Evolutionary conservation across 345 rosid species (phyloP).

Genomic region (Sapria himalayana): DNA sequence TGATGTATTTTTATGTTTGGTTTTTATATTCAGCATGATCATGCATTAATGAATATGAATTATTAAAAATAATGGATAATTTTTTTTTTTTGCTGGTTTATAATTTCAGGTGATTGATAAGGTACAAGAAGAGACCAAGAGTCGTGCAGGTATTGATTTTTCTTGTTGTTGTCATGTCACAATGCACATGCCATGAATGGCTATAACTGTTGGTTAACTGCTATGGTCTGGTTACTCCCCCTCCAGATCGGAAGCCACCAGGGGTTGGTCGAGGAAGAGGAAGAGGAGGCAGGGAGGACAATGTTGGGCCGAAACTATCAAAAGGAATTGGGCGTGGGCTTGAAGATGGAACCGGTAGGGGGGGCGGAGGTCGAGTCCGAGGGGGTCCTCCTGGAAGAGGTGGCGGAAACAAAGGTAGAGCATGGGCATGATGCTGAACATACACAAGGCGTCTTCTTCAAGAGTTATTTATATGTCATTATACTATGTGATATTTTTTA

Average conservation of each 20-base stretch:
- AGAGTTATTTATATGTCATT: too few relatives aligned
- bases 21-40: too few relatives aligned
- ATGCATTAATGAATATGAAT: too few relatives aligned
- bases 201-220: too few relatives aligned
- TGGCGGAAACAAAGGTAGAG: slow-evolving; percentile 39
- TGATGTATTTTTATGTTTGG: too few relatives aligned
- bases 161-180: too few relatives aligned
- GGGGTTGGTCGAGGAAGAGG: slow-evolving; percentile 73
- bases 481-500: too few relatives aligned
- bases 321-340: slow-evolving; percentile 54
- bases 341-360: slow-evolving; percentile 47
- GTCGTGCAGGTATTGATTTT: slow-evolving; percentile 30
- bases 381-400: slow-evolving; percentile 41
- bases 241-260: slow-evolving; percentile 58
- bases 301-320: slow-evolving; percentile 35
- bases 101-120: slow-evolving; percentile 55
- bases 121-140: slow-evolving; percentile 70
- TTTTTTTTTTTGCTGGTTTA: too few relatives aligned
- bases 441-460: neutral
- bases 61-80: too few relatives aligned
- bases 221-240: too few relatives aligned
- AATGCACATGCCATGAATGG: too few relatives aligned
- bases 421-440: neutral
- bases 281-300: slow-evolving; percentile 69
- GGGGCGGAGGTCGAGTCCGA: slow-evolving; percentile 54